Base-by-base conservation (phyloP, 2,329 filamentous ascomycete genomes). In the Claviceps sorghi region DNA sequence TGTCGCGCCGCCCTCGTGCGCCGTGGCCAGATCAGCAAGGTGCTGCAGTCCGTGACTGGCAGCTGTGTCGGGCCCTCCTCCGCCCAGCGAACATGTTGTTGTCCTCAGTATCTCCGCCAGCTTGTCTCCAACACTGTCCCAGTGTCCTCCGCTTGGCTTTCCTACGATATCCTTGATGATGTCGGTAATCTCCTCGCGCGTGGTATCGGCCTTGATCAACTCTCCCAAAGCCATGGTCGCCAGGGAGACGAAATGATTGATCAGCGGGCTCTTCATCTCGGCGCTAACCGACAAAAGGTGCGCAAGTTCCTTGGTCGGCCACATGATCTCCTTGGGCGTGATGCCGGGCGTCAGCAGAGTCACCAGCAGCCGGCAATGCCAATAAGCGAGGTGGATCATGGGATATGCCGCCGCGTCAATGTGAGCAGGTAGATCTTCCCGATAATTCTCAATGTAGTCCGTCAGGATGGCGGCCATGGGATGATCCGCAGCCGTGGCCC, bases 331-430 rank as follows among this genome's bases (percentile, higher is more conserved):
- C 2, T 72, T 67, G 0, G 78, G 72, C 42, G 77, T 75, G 1
- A 76, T 71, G 11, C 72, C 72, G 1, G 78, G 74, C 40, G 76
- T 77, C 51, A 82, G 70, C 2, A 86, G 72, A 50, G 81, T 79
- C 10, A 79, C 73, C 19, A 88, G 70, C 9, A 87, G 72, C 55
- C 81, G 79, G 57, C 79, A 75, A 63, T 87, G 82, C 77, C 84
- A 86, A 65, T 85, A 87, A 19, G 77, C 77, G 26, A 88, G 71
- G 58, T 84, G 79, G 2, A 87, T 71, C 34, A 83, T 62, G 3
- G 78, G 78, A 48, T 76, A 71, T 3, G 70, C 67, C 0, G 67
- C 61, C 4, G 74, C 73, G 22, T 78, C 78, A 29, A 82, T 69
- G 44, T 74, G 72, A 13, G 71, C 67, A 3, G 83, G 80, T 2